Base-by-base conservation (phyloP, 164 flowering plant genomes). In the Piper longum region DNA sequence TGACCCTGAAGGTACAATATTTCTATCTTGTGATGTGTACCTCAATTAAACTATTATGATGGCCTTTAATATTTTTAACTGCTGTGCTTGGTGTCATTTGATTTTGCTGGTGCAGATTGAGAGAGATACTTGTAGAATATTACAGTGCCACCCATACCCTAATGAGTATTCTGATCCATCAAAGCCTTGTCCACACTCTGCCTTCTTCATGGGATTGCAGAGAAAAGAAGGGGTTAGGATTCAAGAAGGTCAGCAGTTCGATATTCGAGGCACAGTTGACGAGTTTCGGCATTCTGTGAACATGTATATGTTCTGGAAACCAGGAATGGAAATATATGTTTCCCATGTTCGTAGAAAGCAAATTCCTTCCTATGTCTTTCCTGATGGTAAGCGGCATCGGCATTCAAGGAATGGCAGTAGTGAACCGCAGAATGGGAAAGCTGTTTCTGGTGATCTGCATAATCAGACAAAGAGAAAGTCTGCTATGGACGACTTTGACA, bases 141-240 rank as follows among this genome's bases (percentile, higher is more conserved):
- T 95, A 81, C 96, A 87, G 70, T 91, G 97, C 71, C 99, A 95
- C 77, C 99, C 97, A 52, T 83, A 87, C 70, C 99, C 97, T 5
- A 79, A 78, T 69, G 91, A 95, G 57, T 89, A 83, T 66, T 64
- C 73, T 4, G 96, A 95, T 64, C 68, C 76, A 4, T 80, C 86
- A 36, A 85, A 78, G 73, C 84, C 75, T 62, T 83, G 86, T 71
- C 67, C 85, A 41, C 89, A 95, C 73, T 78, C 83, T 77, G 86
- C 93, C 1, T 95, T 88, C 64, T 95, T 89, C 66, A 82, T 95
- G 97, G 99, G 99, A 17, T 81, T 95, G 76, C 99, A 87, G 72
- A 79, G 96, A 76, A 89, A 85, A 66, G 81, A 84, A 72, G 99
- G 97, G 41, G 88, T 75, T 60, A 68, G 44, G 64, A 75, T 85